Base-by-base conservation (phyloP, 495 filamentous ascomycete genomes). In the Talaromyces stipitatus region DNA sequence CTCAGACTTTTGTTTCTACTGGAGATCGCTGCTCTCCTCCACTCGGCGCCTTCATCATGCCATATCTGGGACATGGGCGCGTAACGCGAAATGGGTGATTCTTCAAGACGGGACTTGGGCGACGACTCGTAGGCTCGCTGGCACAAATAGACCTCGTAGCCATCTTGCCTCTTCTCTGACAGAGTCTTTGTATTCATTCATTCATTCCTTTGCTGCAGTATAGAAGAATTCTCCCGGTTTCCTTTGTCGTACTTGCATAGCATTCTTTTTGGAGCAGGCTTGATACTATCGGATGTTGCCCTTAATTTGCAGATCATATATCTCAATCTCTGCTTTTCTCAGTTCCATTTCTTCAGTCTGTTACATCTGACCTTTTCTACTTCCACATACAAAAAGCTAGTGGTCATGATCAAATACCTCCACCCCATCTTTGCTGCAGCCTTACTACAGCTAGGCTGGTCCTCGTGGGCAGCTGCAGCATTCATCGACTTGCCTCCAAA, bases 31-130 rank as follows among this genome's bases (percentile, higher is more conserved):
- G 6, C 4, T 26, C 26, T 33, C 29, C 50, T 53, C 50, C 26
- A 29, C 50, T 30, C 50, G 27, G 24, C 10, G 26, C 50, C n/a
- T 33, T 26, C 11, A 33, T 24, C 51, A 29, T n/a, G 36, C 32
- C 38, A 27, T 27, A 46, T 55, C 33, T 55, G 54, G 54, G 38
- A 27, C 33, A 27, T 55, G 54, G 54, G 54, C 54, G 54, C 54
- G 36, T 55, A 43, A 26, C 32, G 14, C 26, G 8, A 20, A 55
- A 55, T 30, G 26, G 22, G n/a, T 51, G 52, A 54, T 36, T 41
- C 23, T 38, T 54, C 33, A 26, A 20, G 18, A 32, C 14, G n/a
- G 23, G 45, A 48, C 7, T 23, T 11, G 24, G 45, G 22, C 45
- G 45, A 48, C 10, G 22, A 48, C 22, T 26, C 20, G 22, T 48